Percentiles rank a stretch among this genome's conserved stretches.
phyloP scores from a whole-genome alignment of 2,329 filamentous ascomycete genomes.

The Aspergillus sp. region DNA sequence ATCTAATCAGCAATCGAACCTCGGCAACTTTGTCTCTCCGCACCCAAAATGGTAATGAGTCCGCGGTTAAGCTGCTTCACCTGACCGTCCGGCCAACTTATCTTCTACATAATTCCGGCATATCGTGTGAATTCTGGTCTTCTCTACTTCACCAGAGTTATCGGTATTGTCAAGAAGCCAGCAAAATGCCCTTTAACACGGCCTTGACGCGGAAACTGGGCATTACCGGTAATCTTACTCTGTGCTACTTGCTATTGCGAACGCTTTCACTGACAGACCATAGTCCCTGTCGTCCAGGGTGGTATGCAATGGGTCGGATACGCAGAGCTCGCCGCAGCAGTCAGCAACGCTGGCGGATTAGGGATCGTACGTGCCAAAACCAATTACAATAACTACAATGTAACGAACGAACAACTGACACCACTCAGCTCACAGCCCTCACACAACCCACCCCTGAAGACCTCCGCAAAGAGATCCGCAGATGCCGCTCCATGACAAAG shows the following conservation, averaged over 20 bases:
- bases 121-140: not conserved
- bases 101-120: not conserved
- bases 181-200: constrained; percentile 57
- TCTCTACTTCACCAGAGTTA: constrained; percentile 1
- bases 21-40: constrained; percentile 27
- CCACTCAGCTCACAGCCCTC: constrained; percentile 48
- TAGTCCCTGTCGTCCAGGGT: constrained; percentile 45
- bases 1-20: constrained; percentile 10
- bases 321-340: constrained; percentile 47
- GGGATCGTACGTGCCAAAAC: constrained; percentile 38
- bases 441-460: constrained; percentile 90
- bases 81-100: not conserved
- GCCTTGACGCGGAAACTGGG: constrained; percentile 56
- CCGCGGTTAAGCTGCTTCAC: constrained; percentile 15
- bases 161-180: constrained; percentile 7
- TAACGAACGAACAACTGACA: not conserved
- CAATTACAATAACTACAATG: not conserved
- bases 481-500: constrained; percentile 64
- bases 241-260: not conserved
- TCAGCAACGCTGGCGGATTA: constrained; percentile 48
- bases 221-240: constrained; percentile 33
- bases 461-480: constrained; percentile 86
- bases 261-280: constrained; percentile 2
- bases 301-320: constrained; percentile 53
- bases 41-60: constrained; percentile 9